Evolutionary conservation across 495 filamentous ascomycete genomes (phyloP).

Genomic region (Rusavskia elegans): DNA sequence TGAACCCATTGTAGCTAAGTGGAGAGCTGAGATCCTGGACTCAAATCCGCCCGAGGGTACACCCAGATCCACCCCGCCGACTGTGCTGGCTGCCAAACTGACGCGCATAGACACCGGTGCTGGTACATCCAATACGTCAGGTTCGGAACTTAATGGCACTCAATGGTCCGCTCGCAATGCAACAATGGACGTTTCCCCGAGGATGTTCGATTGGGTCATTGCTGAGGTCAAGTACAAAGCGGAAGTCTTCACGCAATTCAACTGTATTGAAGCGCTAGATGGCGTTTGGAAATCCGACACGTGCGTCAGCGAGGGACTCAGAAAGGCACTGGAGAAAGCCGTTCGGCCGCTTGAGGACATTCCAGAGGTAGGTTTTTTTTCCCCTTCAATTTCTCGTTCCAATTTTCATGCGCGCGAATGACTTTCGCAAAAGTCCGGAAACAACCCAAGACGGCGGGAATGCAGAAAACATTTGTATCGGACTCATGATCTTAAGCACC

Average conservation of each 20-base stretch:
- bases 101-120: neutral
- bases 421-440: neutral
- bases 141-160: neutral
- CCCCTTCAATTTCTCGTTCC: neutral
- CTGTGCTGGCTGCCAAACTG: neutral
- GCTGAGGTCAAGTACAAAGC: constrained; percentile 34
- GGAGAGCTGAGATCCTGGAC: constrained; percentile 20
- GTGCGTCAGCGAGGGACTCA: constrained; percentile 15
- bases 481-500: neutral
- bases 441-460: neutral
- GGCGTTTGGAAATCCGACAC: constrained; percentile 25
- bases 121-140: neutral
- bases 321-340: constrained; percentile 13
- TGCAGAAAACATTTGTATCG: neutral
- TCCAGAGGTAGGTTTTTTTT: constrained; percentile 13
- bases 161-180: neutral
- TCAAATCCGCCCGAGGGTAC: neutral
- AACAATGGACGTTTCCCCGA: constrained; percentile 19
- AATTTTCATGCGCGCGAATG: too few relatives aligned
- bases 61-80: neutral
- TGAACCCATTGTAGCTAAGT: constrained; percentile 22
- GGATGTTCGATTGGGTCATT: constrained; percentile 37
- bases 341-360: constrained; percentile 26
- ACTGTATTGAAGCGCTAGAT: constrained; percentile 19
- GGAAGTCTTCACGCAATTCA: constrained; percentile 14